Evolutionary conservation across 2,329 filamentous ascomycete genomes (phyloP), one percentile per base, ranked within the genome.

Genomic region (Alternaria postmessia): DNA sequence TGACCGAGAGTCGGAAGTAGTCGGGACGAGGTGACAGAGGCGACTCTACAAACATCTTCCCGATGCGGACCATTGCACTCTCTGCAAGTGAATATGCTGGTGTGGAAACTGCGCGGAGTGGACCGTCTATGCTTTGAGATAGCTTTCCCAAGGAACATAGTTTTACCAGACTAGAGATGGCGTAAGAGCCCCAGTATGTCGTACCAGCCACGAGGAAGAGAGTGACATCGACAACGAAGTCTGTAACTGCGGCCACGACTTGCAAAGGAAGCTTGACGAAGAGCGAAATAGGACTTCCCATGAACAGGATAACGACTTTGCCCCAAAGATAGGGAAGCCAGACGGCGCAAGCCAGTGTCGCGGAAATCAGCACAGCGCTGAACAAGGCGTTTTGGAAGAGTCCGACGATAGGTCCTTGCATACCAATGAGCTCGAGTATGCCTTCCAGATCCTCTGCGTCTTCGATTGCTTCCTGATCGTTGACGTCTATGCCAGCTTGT

Each of bases 341-440:
- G 44, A 98, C 88, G 52, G 93, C 94, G 59, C 91, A 82, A 53
- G 93, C 90, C 42, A 99, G 88, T 14, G 94, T 96, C 52, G 94
- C 87, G 1, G 92, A 76, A 8, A 99, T 93, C 28, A 99, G 85
- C 46, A 98, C 90, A 7, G 91, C 90, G 75, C 94, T 97, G 78
- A 99, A 99, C 16, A 97, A 89, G 56, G 92, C 93, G 68, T 99
- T 99, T 73, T 99, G 95, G 67, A 98, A 88, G 6, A 99, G 85
- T 3, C 93, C 93, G 14, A 91, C 90, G 3, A 99, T 84, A 0
- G 95, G 95, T 0, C 95, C 95, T 72, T 96, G 92, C 91, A 99
- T 96, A 38, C 95, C 95, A 60, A 99, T 91, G 16, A 99, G 87
- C 77, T 99, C 95, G 83, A 99, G 89, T 53, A 99, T 92, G 0